Evolutionary conservation across 805 yeast genomes (phyloP), one percentile per base, ranked within the genome.

Genomic region (Wickerhamiella domercqiae): DNA sequence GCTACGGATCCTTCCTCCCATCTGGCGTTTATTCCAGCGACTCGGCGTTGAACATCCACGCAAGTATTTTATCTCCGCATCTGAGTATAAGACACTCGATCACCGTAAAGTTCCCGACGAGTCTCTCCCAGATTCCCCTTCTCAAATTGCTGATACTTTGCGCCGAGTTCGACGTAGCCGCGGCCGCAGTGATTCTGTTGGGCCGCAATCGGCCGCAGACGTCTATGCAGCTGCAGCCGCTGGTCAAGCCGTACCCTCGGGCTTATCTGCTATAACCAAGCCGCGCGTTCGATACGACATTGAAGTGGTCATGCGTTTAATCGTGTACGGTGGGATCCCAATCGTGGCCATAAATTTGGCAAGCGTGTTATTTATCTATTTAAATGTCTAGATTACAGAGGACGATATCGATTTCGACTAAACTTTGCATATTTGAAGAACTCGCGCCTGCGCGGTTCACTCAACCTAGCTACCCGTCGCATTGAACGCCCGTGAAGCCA

Each of bases 241-340:
- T 53, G 37, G 45, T 52, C 17, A 54, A 4, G 39, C 43, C 21
- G 48, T 43, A 20, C 47, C 47, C 22, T 24, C 32, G 19, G 46
- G 48, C 13, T 37, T 47, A 28, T 40, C 50, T 5, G 44, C 46
- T 5, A 48, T 57, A 21, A 46, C 43, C 21, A 46, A 41, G 9
- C 63, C 62, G 2, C 54, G 65, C 15, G 52, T 50, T 2, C 66
- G 86, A 35, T 75, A 77, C 47, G 84, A 75, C 39, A 75, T 78
- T 21, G 87, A 78, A 43, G 78, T 82, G 3, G 57, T 81, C 22
- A 84, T 90, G 7, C 67, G 93, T 49, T 61, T 80, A 43, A 57
- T 78, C 14, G 79, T 84, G 1, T 87, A 87, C 57, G 76, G 80
- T 1, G 97, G 97, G 0, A 72, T 87, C 21, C 68, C 90, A 0